phyloP scores from a whole-genome alignment of 768 basidiomycete species.

The Mycena latifolia region DNA sequence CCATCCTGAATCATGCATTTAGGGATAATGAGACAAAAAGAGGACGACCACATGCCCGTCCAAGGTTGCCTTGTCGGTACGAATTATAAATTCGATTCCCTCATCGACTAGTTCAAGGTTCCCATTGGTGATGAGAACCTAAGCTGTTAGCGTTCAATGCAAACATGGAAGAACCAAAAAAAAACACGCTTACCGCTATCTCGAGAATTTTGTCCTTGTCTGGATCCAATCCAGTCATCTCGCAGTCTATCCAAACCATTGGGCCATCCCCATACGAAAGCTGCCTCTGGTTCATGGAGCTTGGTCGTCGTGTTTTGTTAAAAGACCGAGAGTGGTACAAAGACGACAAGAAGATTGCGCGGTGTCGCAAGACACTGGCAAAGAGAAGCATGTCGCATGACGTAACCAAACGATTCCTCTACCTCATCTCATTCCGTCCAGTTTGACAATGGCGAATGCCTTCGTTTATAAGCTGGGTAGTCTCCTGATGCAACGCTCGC shows the following conservation, averaged over 20 bases:
- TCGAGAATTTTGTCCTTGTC: slow-evolving; percentile 81
- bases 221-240: slow-evolving; percentile 85
- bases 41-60: slow-evolving; percentile 66
- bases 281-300: slow-evolving; percentile 39
- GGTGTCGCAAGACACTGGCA: slow-evolving; percentile 3
- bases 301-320: background rate
- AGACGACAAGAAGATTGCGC: background rate
- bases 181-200: slow-evolving; percentile 68
- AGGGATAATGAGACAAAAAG: slow-evolving; percentile 10
- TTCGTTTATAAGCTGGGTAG: slow-evolving; percentile 14
- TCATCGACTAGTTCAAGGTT: slow-evolving; percentile 84
- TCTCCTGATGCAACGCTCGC: slow-evolving; percentile 15
- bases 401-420: background rate
- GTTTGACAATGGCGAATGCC: background rate
- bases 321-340: slow-evolving; percentile 6
- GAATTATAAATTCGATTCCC: slow-evolving; percentile 83
- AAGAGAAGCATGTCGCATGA: slow-evolving; percentile 14
- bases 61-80: slow-evolving; percentile 74
- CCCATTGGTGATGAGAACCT: slow-evolving; percentile 89
- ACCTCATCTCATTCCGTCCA: background rate
- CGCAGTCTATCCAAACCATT: slow-evolving; percentile 88
- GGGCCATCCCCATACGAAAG: slow-evolving; percentile 70
- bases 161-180: background rate
- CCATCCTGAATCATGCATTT: slow-evolving; percentile 69
- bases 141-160: background rate